These are phyloP conservation scores for Stenogyne calaminthoides DNA, from an alignment of 305 asterid genomes.

Conservation along the genomic window DNA sequence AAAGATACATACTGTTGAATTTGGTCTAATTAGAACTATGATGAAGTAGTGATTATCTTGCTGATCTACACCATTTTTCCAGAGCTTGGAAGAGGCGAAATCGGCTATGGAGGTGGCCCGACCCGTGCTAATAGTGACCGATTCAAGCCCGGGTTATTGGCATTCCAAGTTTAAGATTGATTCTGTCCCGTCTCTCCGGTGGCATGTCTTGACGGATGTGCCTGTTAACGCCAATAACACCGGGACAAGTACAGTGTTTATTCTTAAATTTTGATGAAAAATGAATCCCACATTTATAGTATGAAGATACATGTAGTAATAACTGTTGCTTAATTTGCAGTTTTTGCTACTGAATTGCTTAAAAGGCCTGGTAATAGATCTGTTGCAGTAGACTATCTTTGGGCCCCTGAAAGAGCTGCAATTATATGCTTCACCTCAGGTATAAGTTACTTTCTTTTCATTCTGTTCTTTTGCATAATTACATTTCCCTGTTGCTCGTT, in stretches of 20 bases:
- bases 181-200: slow-evolving; percentile 51
- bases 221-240: slow-evolving; percentile 25
- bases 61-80: too few relatives aligned
- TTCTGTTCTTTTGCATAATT: not conserved
- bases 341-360: slow-evolving; percentile 55
- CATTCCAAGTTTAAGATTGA: slow-evolving; percentile 58
- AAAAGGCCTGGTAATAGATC: slow-evolving; percentile 31
- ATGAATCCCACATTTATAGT: not conserved
- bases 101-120: slow-evolving; percentile 70
- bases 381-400: slow-evolving; percentile 44
- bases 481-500: not conserved
- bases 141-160: slow-evolving; percentile 62
- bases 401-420: slow-evolving; percentile 80
- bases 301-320: slow-evolving; percentile 3
- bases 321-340: slow-evolving; percentile 40
- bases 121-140: slow-evolving; percentile 67
- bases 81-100: slow-evolving; percentile 88
- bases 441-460: slow-evolving; percentile 6
- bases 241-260: slow-evolving; percentile 36
- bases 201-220: slow-evolving; percentile 67
- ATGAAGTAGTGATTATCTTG: not conserved
- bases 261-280: slow-evolving; percentile 7
- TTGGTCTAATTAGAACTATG: not conserved
- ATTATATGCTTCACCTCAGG: slow-evolving; percentile 95
- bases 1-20: too few relatives aligned